Base-by-base conservation (phyloP, 2,329 filamentous ascomycete genomes). In the Cercospora zeae-maydis region DNA sequence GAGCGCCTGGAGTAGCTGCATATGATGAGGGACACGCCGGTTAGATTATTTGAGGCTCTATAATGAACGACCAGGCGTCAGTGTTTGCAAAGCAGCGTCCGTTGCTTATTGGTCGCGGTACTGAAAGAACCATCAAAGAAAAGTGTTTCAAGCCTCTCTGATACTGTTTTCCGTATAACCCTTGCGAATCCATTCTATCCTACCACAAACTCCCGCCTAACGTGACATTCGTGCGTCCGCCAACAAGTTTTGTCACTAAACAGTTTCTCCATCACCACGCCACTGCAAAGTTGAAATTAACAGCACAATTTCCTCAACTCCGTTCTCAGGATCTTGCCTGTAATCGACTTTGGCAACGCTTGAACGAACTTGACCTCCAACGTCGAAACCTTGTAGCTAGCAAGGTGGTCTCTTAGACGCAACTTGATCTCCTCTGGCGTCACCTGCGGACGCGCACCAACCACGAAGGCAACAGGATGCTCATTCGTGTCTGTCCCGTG, bases 341-440 rank as follows among this genome's bases (percentile, higher is more conserved):
- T 72, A 1, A 67, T 61, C 13, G 66, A 72, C 66, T 74, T 75
- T 6, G 74, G 73, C 58, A 75, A 75, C 2, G 37, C 31, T 2
- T 72, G 65, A n/a, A 70, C 65, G 55, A 74, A 73, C 1, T 62
- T 56, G 7, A 72, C 52, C 37, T 70, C 63, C 30, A 63, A 60
- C 49, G 58, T 64, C 4, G 58, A 54, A 6, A 71, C 71, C 70
- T 79, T 80, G 67, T 78, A 78, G 21, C 70, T 71, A 11, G 76
- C 75, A 39, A 79, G 59, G 37, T 65, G 66, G 24, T 67, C 62
- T 6, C 63, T 63, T 61, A 78, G 67, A 51, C 73, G 73, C 6
- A 47, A 49, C 53, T 75, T 72, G 7, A 78, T 64, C 4, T 70
- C 68, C 19, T 67, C 63, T 49, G 70, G 65, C 2, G 70, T 57